Base-by-base conservation (phyloP, 352 stramenopile genomes). In the Pythium insidiosum region DNA sequence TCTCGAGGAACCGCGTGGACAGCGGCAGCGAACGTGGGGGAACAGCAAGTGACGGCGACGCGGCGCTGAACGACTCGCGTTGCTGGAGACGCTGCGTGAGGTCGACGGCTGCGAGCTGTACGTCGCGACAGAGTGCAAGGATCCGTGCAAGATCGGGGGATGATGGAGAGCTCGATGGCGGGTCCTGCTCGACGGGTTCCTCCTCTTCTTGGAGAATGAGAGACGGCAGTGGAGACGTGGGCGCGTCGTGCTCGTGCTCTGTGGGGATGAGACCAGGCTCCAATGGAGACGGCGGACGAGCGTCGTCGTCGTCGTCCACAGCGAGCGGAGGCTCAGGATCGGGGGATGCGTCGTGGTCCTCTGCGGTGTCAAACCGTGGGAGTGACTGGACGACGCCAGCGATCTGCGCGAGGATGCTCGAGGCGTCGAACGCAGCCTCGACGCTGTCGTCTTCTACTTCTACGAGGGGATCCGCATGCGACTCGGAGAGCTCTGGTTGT, bases 61-160 rank as follows among this genome's bases (percentile, higher is more conserved):
- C 13, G n/a, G 25, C 19, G 21, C 28, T 2, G 25, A 9, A 34
- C 12, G 15, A 46, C 25, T 29, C 19, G 5, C 37, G 25, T n/a
- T n/a, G 6, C n/a, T 55, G 23, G 1, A 56, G 47, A 6, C 46
- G 31, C 30, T 55, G 47, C 16, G 29, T 61, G 38, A 75, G 51
- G 25, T 77, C 70, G 37, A 63, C 57, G 11, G 70, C 67, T 15
- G 62, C 53, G 12, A 66, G 61, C 41, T 83, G 64, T 21, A 83
- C 70, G 30, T 79, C 67, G 18, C 58, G 61, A 45, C 70, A 83
- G 4, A 83, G 57, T 6, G 58, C 48, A 6, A 77, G 63, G 19
- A 83, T 75, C 2, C 24, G 42, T 21, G 47, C 50, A 12, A 63
- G 30, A 2, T 38, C 53, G 15, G 34, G 36, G 1, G n/a, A n/a